Percentiles rank a stretch among this genome's conserved stretches.
Evolutionary conservation across 192 early-diverging fungal species (phyloP).

Genomic region (Entomortierella chlamydospora): DNA sequence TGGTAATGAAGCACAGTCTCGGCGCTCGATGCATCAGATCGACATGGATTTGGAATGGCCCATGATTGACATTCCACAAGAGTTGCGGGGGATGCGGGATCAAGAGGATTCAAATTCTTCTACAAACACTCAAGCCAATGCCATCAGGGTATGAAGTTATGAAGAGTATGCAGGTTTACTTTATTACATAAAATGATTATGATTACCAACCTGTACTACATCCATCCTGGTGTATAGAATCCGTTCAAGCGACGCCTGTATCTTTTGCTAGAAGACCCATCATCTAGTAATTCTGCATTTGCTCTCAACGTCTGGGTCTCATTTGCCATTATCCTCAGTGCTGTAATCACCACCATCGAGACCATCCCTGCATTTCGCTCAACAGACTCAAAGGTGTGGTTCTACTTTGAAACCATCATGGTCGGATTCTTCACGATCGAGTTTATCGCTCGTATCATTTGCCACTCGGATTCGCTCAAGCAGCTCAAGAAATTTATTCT

Average conservation of each 20-base stretch:
- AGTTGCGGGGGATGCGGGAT: conserved; percentile 39
- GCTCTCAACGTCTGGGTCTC: conserved; percentile 78
- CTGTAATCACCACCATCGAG: conserved; percentile 81
- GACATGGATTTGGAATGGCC: conserved; percentile 53
- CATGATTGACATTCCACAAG: conserved; percentile 56
- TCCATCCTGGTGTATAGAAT: conserved; percentile 11
- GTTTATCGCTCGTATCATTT: conserved; percentile 72
- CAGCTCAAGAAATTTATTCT: conserved; percentile 67
- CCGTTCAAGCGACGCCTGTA: conserved; percentile 70
- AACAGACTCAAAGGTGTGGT: conserved; percentile 66
- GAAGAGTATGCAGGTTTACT: too few species aligned
- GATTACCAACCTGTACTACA: neutral
- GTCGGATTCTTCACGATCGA: conserved; percentile 82
- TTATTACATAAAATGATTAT: neutral
- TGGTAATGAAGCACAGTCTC: conserved; percentile 21
- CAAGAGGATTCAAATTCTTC: conserved; percentile 34
- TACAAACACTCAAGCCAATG: conserved; percentile 58
- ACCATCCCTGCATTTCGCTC: conserved; percentile 81
- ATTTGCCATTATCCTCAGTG: conserved; percentile 77
- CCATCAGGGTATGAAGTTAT: conserved; percentile 44
- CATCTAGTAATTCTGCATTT: conserved; percentile 76
- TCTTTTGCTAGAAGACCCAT: conserved; percentile 81
- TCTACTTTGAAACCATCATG: conserved; percentile 74
- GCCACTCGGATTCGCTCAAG: conserved; percentile 75
- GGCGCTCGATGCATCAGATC: conserved; percentile 44